Evolutionary conservation across 108 stramenopile species (phyloP).

Genomic region (Nitzschia palea): DNA sequence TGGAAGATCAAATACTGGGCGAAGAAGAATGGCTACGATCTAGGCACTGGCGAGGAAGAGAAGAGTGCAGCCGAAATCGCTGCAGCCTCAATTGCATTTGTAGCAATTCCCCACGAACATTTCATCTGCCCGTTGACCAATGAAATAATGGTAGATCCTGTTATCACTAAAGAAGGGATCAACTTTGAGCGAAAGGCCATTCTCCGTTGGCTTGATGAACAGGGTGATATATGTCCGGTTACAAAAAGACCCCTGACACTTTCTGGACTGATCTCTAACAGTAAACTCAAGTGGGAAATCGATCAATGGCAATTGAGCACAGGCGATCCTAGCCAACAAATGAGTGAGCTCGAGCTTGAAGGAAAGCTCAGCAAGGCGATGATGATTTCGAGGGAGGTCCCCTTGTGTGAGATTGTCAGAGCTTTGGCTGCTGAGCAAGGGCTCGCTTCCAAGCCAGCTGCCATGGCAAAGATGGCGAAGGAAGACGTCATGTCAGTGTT

Average conservation of each 20-base stretch:
- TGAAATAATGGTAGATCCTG: slow-evolving; percentile 61
- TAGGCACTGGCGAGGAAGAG: neutral
- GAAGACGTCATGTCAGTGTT: slow-evolving; percentile 2
- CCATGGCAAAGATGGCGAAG: slow-evolving; percentile 1
- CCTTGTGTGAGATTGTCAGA: slow-evolving; percentile 6
- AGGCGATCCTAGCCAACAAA: slow-evolving; percentile 9
- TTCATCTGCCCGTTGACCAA: slow-evolving; percentile 60
- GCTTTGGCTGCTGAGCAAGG: slow-evolving; percentile 6
- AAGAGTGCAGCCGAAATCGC: neutral
- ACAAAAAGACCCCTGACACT: slow-evolving; percentile 14
- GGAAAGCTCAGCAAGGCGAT: slow-evolving; percentile 21
- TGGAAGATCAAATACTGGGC: slow-evolving; percentile 31
- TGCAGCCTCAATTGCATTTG: neutral
- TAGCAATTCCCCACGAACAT: slow-evolving; percentile 40
- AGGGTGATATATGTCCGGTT: slow-evolving; percentile 24
- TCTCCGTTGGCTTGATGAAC: slow-evolving; percentile 20
- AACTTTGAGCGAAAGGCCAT: slow-evolving; percentile 55
- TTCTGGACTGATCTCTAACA: slow-evolving; percentile 5
- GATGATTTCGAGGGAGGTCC: slow-evolving; percentile 17
- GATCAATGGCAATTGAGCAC: slow-evolving; percentile 21
- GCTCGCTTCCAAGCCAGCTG: neutral
- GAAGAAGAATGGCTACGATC: slow-evolving; percentile 23
- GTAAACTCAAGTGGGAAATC: slow-evolving; percentile 30
- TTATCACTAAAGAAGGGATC: slow-evolving; percentile 45
- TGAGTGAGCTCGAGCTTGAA: slow-evolving; percentile 14